Percentiles rank a stretch among this genome's conserved stretches.
Evolutionary conservation across 2,329 filamentous ascomycete genomes (phyloP).

Genomic region (Penicillium capsulatum): DNA sequence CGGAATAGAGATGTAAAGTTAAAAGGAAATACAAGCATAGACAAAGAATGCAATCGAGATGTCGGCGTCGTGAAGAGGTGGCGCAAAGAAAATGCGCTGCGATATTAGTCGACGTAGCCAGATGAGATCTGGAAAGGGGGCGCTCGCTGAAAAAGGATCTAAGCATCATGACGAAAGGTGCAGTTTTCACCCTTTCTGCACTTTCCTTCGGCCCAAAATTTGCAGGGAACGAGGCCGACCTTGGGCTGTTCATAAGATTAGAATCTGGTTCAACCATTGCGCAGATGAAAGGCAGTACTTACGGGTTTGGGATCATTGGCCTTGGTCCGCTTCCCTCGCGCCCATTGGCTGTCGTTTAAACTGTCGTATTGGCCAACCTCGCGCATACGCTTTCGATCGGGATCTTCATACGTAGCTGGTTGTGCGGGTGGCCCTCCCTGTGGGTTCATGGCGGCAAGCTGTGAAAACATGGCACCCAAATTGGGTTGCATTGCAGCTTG

Average conservation of each 20-base stretch:
- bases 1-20: conserved; percentile 2
- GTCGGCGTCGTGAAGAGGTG: not conserved
- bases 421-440: conserved; percentile 13
- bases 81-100: too few species aligned
- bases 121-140: too few species aligned
- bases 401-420: conserved; percentile 34
- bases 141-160: too few species aligned
- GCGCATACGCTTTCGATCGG: conserved; percentile 40
- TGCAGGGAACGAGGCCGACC: conserved; percentile 46
- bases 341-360: conserved; percentile 29
- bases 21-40: conserved; percentile 4
- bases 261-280: not conserved
- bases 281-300: conserved; percentile 15
- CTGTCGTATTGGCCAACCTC: conserved; percentile 34
- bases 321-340: conserved; percentile 34
- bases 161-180: conserved; percentile 48
- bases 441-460: conserved; percentile 28
- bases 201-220: conserved; percentile 52
- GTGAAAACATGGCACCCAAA: conserved; percentile 34
- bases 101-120: too few species aligned
- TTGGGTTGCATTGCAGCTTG: conserved; percentile 32
- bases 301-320: conserved; percentile 36
- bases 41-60: not conserved
- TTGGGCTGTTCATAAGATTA: conserved; percentile 34
- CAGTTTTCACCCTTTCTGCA: conserved; percentile 52